These are phyloP conservation scores for Immersiporthe knoxdaviesiana DNA, from an alignment of 2,329 filamentous ascomycete species.

Conservation along the genomic window DNA sequence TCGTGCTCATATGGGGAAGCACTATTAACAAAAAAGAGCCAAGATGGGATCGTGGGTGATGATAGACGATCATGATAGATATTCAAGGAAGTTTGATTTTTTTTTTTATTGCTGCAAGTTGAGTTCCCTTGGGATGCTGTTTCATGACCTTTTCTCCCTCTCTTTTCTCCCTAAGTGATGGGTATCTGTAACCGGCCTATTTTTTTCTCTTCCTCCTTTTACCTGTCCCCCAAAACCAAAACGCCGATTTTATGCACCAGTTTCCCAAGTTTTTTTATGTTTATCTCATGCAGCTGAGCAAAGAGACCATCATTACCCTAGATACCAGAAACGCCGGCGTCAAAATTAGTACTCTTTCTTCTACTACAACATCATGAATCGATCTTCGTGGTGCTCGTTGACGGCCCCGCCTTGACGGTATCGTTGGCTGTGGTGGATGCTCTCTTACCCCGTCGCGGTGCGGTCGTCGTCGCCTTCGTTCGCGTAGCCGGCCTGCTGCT, in stretches of 20 bases:
- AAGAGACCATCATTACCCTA: conserved; percentile 14
- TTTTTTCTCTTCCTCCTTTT: conserved; percentile 5
- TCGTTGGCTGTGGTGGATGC: conserved; percentile 14
- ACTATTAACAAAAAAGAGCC: conserved; percentile 12
- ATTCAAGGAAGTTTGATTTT: conserved; percentile 2
- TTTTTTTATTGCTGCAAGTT: background rate
- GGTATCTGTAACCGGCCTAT: conserved; percentile 21
- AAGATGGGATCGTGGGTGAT: background rate
- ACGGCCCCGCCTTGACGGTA: conserved; percentile 18
- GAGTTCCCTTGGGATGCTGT: background rate
- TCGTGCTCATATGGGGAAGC: conserved; percentile 10
- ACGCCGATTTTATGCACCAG: conserved; percentile 24
- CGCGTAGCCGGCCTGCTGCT: conserved; percentile 7
- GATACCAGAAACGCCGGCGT: conserved; percentile 22
- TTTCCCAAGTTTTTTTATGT: background rate
- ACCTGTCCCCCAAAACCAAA: background rate
- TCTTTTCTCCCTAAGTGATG: conserved; percentile 4
- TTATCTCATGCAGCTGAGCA: background rate
- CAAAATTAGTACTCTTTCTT: conserved; percentile 23
- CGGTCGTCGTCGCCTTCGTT: conserved; percentile 19
- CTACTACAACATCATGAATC: conserved; percentile 19
- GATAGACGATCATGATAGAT: conserved; percentile 10
- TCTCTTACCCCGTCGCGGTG: conserved; percentile 27
- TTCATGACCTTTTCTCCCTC: too few relatives aligned
- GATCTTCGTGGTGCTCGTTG: conserved; percentile 22